Conservation (phyloP, 2,329 filamentous ascomycete species). For the Epichloe festucae region DNA sequence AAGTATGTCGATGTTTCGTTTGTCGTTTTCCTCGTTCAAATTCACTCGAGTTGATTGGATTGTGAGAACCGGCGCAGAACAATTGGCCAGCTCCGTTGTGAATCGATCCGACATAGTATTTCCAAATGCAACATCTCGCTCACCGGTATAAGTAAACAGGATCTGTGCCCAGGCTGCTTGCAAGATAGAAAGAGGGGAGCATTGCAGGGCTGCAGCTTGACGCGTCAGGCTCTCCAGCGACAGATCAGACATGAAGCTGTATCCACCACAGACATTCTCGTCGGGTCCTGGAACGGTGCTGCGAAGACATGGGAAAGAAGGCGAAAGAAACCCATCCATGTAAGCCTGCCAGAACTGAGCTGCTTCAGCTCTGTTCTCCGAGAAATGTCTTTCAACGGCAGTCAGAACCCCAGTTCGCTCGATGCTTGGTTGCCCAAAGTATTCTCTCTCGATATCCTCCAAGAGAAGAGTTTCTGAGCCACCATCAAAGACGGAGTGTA, state of each 20-base stretch:
- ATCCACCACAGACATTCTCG: constrained; percentile 2
- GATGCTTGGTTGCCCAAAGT: constrained; percentile 5
- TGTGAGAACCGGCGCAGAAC: background rate
- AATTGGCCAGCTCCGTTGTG: background rate
- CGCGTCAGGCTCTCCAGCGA: constrained; percentile 6
- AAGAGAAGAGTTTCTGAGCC: constrained; percentile 21
- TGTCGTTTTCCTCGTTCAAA: background rate
- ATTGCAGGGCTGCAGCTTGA: constrained; percentile 10
- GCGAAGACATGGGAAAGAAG: background rate
- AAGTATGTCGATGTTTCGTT: background rate
- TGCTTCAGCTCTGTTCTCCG: constrained; percentile 6
- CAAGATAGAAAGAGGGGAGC: constrained; percentile 20
- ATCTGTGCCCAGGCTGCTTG: constrained; percentile 24
- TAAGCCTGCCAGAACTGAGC: constrained; percentile 5
- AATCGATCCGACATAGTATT: constrained; percentile 19
- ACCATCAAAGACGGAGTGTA: constrained; percentile 25
- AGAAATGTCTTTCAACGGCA: constrained; percentile 8
- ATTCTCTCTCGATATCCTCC: constrained; percentile 15
- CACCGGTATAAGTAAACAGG: constrained; percentile 20
- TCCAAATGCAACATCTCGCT: constrained; percentile 21
- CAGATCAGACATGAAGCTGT: constrained; percentile 7
- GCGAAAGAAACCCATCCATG: constrained; percentile 11
- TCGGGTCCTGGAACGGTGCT: background rate
- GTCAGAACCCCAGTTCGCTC: constrained; percentile 7
- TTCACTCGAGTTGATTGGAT: background rate